Percentiles rank a stretch among this genome's conserved stretches.
Evolutionary conservation across 345 rosid genomes (phyloP).

Genomic region (Diplotaxis tenuifolia): DNA sequence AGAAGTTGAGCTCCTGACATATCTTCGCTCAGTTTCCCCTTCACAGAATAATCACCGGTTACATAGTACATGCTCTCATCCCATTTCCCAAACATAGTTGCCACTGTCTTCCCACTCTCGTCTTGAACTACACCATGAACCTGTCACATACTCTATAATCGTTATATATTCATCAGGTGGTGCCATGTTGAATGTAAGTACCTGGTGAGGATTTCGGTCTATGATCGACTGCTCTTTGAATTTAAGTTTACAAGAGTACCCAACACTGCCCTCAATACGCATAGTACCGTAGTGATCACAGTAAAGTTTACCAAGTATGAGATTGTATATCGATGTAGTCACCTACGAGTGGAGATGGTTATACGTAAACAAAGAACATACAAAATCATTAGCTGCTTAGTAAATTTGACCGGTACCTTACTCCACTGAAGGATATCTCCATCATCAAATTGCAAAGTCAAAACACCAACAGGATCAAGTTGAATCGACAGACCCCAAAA

Average conservation of each 20-base stretch:
- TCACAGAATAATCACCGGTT: constrained; percentile 68
- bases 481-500: constrained; percentile 99
- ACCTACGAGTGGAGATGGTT: constrained; percentile 49
- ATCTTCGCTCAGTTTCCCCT: constrained; percentile 62
- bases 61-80: constrained; percentile 88
- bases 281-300: constrained; percentile 98
- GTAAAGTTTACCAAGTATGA: constrained; percentile 90
- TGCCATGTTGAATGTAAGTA: constrained; percentile 23
- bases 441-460: constrained; percentile 88
- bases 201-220: constrained; percentile 99
- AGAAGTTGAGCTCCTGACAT: constrained; percentile 58
- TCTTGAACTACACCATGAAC: constrained; percentile 92
- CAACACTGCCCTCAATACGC: constrained; percentile 72
- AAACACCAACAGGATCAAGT: constrained; percentile 91
- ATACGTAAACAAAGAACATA: constrained; percentile 7
- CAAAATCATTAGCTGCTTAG: neutral
- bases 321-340: constrained; percentile 97
- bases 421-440: constrained; percentile 96
- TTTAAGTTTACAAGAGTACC: constrained; percentile 85
- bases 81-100: constrained; percentile 96
- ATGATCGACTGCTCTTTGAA: constrained; percentile 98
- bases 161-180: neutral
- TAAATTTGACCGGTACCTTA: constrained; percentile 52
- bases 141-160: constrained; percentile 39
- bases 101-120: constrained; percentile 65